Base-by-base conservation (phyloP, 2,329 filamentous ascomycete species). In the Talaromyces sp. region DNA sequence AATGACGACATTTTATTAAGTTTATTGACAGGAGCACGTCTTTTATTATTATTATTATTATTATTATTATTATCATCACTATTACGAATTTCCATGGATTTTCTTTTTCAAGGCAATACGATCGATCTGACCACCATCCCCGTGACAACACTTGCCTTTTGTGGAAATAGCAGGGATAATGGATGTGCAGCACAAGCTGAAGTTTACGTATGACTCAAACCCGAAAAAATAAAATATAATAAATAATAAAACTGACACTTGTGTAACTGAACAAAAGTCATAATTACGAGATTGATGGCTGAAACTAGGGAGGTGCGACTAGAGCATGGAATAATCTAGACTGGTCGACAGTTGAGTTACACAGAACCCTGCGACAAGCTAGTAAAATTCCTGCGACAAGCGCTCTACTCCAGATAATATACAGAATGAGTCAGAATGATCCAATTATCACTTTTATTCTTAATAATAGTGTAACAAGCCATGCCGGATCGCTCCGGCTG, bases 401-500 rank as follows among this genome's bases (percentile, higher is more conserved):
- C 58, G 58, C 53, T 27, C 26, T 27, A 27, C 26, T 6, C 6
- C 26, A 35, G 32, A 4, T 35, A 4, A 32, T 11, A 11, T 31
- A 3, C 13, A 32, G 10, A 26, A 21, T 2, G 4, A 17, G 11
- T 19, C 35, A 53, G 17, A 53, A n/a, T 53, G 43, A 53, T 54
- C 32, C 31, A 31, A 43, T 46, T 43, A 46, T 55, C 57, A 59
- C 57, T 59, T 59, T 59, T 59, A 59, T 59, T 54, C 57, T 59
- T 53, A 26, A 17, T 52, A 26, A 38, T 27, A 54, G 43, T 46
- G 43, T 46, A 19, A 24, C 43, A 59, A 58, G 43, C 51, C 31
- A 27, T 29, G 13, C 51, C 50, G 21, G 38, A 35, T 26, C 35
- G 35, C 32, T 51, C 53, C 38, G 26, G 26, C 46, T 38, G 35